A percentile compares a stretch with the other conserved stretches of the same genome.
These are phyloP conservation scores for Carnegiea gigantea DNA, from an alignment of 179 eudicot species.

Conservation along the genomic window DNA sequence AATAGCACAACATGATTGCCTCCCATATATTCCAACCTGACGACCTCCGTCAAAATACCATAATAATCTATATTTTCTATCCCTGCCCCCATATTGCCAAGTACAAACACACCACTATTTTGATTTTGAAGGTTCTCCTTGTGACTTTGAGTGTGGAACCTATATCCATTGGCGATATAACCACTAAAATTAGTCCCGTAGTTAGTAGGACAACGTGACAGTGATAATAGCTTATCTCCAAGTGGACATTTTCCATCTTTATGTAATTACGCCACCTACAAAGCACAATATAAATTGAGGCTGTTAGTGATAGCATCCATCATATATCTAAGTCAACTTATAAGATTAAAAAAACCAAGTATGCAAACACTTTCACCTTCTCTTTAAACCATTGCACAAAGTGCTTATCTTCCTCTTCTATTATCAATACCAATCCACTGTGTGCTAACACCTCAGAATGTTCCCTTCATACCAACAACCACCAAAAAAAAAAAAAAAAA, in stretches of 20 bases:
- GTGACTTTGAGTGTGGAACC: background rate
- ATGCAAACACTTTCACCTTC: background rate
- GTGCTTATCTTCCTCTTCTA: background rate
- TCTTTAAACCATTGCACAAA: background rate
- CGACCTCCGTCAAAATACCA: background rate
- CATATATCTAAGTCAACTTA: no score
- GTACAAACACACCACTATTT: no score
- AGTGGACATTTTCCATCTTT: no score
- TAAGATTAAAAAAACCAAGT: no score
- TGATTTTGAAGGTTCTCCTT: background rate
- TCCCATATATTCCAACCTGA: background rate
- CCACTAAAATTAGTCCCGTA: background rate
- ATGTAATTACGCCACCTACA: no score
- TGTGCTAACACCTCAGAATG: no score
- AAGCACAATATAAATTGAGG: no score
- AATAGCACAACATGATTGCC: background rate
- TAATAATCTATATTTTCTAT: no score
- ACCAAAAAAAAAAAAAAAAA: fast-evolving
- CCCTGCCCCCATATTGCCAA: background rate
- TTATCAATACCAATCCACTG: background rate
- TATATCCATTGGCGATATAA: background rate
- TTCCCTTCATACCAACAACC: no score
- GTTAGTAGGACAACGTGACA: no score
- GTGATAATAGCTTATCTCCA: no score
- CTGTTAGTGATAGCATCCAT: no score